Conservation (phyloP, 352 stramenopile genomes). For the Globisporangium nunn region DNA sequence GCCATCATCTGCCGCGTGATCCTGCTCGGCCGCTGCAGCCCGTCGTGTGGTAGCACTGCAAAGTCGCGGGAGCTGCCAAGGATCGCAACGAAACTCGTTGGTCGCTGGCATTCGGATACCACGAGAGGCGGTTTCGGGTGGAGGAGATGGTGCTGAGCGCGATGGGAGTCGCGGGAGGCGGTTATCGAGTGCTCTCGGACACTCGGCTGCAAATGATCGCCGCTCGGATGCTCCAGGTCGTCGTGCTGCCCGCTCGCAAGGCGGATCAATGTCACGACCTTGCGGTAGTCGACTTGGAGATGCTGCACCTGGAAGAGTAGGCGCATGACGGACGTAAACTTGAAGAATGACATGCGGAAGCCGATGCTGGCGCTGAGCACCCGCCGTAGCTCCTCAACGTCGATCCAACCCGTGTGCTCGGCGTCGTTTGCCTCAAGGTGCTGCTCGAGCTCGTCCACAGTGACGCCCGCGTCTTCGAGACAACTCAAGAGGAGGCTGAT, state of each 20-base stretch:
- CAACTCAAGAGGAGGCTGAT: constrained; percentile 22
- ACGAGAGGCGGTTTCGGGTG: no score
- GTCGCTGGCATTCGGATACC: not conserved
- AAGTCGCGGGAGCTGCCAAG: constrained; percentile 1
- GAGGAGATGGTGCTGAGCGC: not conserved
- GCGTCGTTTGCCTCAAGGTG: constrained; percentile 24
- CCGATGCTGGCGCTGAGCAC: constrained; percentile 28
- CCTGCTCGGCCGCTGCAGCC: constrained; percentile 5
- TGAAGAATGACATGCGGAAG: constrained; percentile 41
- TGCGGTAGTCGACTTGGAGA: constrained; percentile 19
- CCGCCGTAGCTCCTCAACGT: constrained; percentile 32
- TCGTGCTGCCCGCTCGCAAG: constrained; percentile 12
- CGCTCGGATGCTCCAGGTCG: not conserved
- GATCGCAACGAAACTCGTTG: constrained; percentile 8
- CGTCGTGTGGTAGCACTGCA: constrained; percentile 1
- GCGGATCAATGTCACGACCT: constrained; percentile 15
- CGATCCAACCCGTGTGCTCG: constrained; percentile 22
- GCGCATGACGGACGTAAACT: constrained; percentile 49
- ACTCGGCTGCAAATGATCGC: not conserved
- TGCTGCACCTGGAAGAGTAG: constrained; percentile 39
- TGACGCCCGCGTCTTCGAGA: constrained; percentile 18
- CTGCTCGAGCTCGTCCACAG: constrained; percentile 22
- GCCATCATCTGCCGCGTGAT: constrained; percentile 11
- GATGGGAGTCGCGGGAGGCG: not conserved
- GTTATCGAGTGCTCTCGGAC: not conserved